Conservation (phyloP, 495 filamentous ascomycete species). For the Podospora conica region DNA sequence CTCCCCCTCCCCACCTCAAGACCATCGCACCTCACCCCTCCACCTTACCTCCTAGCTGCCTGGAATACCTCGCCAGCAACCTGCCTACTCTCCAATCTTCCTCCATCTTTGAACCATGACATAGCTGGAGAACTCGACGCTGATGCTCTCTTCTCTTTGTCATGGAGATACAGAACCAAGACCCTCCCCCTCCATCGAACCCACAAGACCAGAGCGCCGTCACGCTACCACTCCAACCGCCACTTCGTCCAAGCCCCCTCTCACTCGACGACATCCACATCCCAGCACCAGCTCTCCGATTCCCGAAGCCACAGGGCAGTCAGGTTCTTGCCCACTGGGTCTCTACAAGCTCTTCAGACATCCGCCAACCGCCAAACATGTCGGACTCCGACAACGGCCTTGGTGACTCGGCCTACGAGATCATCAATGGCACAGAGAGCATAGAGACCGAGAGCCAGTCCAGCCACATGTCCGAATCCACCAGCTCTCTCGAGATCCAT, state of each 20-base stretch:
- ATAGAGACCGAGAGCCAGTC: slow-evolving; percentile 39
- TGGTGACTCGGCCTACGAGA: slow-evolving; percentile 52
- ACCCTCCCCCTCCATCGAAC: neutral
- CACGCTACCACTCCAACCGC: neutral
- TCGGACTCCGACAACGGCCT: slow-evolving; percentile 39
- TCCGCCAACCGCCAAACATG: slow-evolving; percentile 39
- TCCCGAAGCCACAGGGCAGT: slow-evolving; percentile 44
- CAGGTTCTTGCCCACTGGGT: slow-evolving; percentile 47
- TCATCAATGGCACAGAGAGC: slow-evolving; percentile 43
- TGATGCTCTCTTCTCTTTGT: slow-evolving; percentile 31
- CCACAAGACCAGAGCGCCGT: neutral
- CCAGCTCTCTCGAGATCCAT: slow-evolving; percentile 44
- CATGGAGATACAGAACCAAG: slow-evolving; percentile 39
- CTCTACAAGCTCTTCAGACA: slow-evolving; percentile 43
- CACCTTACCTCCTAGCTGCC: slow-evolving; percentile 3
- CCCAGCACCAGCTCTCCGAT: slow-evolving; percentile 40
- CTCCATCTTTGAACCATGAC: slow-evolving; percentile 26
- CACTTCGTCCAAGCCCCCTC: neutral
- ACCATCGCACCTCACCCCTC: neutral
- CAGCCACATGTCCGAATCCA: slow-evolving; percentile 45
- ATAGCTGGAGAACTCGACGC: slow-evolving; percentile 26
- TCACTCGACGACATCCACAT: slow-evolving; percentile 22
- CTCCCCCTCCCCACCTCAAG: neutral
- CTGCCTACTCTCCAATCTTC: neutral
- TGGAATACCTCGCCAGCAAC: neutral